Evolutionary conservation across 371 early-diverging fungal species (phyloP).

Genomic region (Mortierella sp.): DNA sequence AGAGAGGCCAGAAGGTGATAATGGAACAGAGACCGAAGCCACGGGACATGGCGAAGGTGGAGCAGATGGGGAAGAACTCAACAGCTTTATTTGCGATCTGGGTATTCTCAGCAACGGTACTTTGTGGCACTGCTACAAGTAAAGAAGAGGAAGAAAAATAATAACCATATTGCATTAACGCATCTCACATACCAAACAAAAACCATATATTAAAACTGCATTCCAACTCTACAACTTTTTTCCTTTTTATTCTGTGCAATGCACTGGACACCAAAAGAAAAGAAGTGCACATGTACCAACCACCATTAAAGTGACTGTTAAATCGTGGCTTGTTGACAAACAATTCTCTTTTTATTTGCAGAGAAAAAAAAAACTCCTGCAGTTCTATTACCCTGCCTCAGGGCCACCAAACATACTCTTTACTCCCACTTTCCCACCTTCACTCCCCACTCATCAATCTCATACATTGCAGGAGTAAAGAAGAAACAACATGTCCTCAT

Average conservation of each 20-base stretch:
- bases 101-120: constrained; percentile 38
- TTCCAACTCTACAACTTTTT: too few species aligned
- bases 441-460: neutral
- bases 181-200: too few species aligned
- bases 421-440: neutral
- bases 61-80: constrained; percentile 19
- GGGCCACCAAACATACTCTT: too few species aligned
- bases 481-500: constrained; percentile 27
- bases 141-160: neutral
- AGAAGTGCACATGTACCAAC: too few species aligned
- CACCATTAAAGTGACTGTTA: neutral
- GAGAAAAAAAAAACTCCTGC: neutral
- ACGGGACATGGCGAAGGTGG: neutral
- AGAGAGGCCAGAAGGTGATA: neutral
- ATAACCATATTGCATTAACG: neutral
- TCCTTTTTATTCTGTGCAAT: too few species aligned
- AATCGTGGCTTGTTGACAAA: neutral
- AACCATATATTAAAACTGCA: too few species aligned
- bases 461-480: constrained; percentile 11
- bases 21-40: neutral
- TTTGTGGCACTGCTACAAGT: constrained; percentile 50
- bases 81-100: constrained; percentile 43
- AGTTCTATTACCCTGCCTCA: too few species aligned
- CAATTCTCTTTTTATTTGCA: too few species aligned
- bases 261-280: too few species aligned